These are phyloP conservation scores for Zanthoxylum bungeanum DNA, from an alignment of 345 rosid genomes.

Conservation along the genomic window DNA sequence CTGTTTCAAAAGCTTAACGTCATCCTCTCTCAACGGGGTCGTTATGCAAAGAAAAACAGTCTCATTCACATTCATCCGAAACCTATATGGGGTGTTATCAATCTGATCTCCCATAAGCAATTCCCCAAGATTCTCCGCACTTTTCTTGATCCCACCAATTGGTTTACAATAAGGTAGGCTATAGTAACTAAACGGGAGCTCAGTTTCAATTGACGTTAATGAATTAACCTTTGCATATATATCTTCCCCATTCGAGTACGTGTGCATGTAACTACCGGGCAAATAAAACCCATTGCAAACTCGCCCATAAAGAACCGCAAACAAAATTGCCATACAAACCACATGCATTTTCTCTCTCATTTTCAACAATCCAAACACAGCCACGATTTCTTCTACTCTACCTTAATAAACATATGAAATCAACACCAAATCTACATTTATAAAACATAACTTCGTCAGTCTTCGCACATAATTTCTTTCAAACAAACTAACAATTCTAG, in stretches of 20 bases:
- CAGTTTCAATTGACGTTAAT: constrained; percentile 79
- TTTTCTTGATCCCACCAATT: constrained; percentile 50
- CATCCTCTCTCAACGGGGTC: constrained; percentile 56
- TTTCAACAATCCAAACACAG: not conserved
- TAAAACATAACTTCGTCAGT: not conserved
- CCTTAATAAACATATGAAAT: constrained; percentile 10
- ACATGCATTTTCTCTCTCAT: constrained; percentile 29
- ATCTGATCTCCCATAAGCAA: constrained; percentile 92
- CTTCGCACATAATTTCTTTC: not conserved
- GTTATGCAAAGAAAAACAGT: too few relatives aligned
- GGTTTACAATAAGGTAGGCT: constrained; percentile 79
- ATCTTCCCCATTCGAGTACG: constrained; percentile 45
- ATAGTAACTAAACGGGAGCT: too few relatives aligned
- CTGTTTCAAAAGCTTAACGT: constrained; percentile 85
- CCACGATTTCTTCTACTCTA: constrained; percentile 14
- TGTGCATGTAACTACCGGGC: constrained; percentile 88
- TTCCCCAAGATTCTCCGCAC: constrained; percentile 87
- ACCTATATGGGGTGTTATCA: constrained; percentile 82
- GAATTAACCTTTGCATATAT: constrained; percentile 76
- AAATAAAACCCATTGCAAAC: constrained; percentile 68
- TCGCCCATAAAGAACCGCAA: constrained; percentile 36
- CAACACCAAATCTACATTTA: constrained; percentile 19
- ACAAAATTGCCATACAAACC: constrained; percentile 32
- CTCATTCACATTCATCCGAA: too few relatives aligned
- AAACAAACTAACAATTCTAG: not conserved